Evolutionary conservation across 2,329 filamentous ascomycete species (phyloP).

Genomic region (Bipolaris zeicola): DNA sequence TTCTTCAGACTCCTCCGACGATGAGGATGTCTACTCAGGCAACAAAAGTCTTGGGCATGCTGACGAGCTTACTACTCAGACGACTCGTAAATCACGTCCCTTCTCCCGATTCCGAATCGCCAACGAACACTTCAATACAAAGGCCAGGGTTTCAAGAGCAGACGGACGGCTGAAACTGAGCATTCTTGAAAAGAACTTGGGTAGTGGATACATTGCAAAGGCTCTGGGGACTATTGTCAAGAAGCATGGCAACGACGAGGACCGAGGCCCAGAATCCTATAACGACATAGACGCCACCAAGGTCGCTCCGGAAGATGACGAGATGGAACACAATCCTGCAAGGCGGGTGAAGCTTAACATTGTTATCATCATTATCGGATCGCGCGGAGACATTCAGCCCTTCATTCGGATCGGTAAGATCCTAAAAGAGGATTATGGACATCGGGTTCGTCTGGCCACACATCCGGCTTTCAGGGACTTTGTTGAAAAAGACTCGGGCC

Average conservation of each 20-base stretch:
- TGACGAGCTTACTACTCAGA: constrained; percentile 11
- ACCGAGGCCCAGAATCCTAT: constrained; percentile 35
- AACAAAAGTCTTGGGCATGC: constrained; percentile 28
- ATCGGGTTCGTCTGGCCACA: constrained; percentile 77
- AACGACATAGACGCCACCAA: constrained; percentile 21
- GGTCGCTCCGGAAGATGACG: constrained; percentile 41
- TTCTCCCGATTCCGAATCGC: constrained; percentile 64
- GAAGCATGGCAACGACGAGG: constrained; percentile 57
- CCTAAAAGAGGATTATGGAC: constrained; percentile 71
- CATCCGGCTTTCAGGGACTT: constrained; percentile 79
- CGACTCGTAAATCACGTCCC: constrained; percentile 19
- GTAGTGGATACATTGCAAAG: constrained; percentile 74
- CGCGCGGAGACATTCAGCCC: constrained; percentile 78
- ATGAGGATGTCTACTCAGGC: constrained; percentile 24
- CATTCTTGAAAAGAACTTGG: constrained; percentile 68
- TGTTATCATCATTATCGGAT: constrained; percentile 83
- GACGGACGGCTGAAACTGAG: constrained; percentile 76
- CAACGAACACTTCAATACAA: constrained; percentile 69
- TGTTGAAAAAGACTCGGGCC: constrained; percentile 70
- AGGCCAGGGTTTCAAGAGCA: constrained; percentile 67
- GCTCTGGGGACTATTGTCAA: constrained; percentile 69
- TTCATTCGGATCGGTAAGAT: constrained; percentile 77
- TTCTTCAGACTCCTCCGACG: constrained; percentile 32
- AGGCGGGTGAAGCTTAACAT: constrained; percentile 68
- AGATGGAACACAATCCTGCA: constrained; percentile 40